phyloP scores from a whole-genome alignment of 2,329 filamentous ascomycete genomes.

The Aspergillus quadrilineatus region DNA sequence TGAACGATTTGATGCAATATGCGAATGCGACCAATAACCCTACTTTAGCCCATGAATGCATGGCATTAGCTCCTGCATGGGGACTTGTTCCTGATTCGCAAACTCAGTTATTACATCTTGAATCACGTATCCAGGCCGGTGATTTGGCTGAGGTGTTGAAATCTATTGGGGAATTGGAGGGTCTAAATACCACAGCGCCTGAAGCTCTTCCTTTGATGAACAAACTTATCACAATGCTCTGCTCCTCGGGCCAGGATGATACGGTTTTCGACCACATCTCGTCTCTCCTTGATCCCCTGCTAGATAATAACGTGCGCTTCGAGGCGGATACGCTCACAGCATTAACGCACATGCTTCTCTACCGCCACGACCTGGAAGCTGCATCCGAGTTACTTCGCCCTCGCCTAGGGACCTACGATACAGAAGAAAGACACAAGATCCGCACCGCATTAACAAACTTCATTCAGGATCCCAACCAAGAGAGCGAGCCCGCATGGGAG shows the following conservation, averaged over 20 bases:
- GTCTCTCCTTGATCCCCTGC: slow-evolving; percentile 69
- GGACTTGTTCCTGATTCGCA: slow-evolving; percentile 65
- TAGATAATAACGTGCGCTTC: slow-evolving; percentile 67
- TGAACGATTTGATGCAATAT: slow-evolving; percentile 73
- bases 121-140: slow-evolving; percentile 69
- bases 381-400: slow-evolving; percentile 80
- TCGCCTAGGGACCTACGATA: slow-evolving; percentile 43
- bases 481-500: slow-evolving; percentile 64
- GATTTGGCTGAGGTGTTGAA: slow-evolving; percentile 64
- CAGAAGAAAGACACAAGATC: slow-evolving; percentile 65
- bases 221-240: slow-evolving; percentile 68
- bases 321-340: slow-evolving; percentile 72
- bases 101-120: slow-evolving; percentile 73
- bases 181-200: slow-evolving; percentile 55
- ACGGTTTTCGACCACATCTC: slow-evolving; percentile 70
- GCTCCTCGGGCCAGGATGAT: slow-evolving; percentile 50
- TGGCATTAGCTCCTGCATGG: slow-evolving; percentile 64
- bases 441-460: slow-evolving; percentile 66
- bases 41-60: slow-evolving; percentile 71
- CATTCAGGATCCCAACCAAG: slow-evolving; percentile 60
- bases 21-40: slow-evolving; percentile 69
- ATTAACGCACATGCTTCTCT: slow-evolving; percentile 71
- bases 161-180: slow-evolving; percentile 54
- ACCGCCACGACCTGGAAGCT: slow-evolving; percentile 73
- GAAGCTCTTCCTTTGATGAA: slow-evolving; percentile 67